These are phyloP conservation scores for Pseudonitzschia multistriata DNA, from an alignment of 108 stramenopile species.

Conservation along the genomic window DNA sequence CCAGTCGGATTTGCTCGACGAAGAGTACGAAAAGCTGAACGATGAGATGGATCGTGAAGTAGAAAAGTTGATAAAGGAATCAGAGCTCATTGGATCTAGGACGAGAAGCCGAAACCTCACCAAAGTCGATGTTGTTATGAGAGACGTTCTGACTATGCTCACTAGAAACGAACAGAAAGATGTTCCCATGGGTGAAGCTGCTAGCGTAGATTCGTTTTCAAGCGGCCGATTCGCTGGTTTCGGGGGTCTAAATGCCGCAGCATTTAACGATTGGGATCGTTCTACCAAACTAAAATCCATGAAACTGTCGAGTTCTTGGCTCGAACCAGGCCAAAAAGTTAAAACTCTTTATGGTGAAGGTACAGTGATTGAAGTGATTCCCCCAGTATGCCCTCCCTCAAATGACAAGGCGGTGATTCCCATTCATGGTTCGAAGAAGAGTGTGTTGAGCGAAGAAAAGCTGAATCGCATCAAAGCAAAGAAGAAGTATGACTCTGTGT, in stretches of 20 bases:
- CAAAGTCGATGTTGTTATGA: conserved; percentile 54
- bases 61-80: conserved; percentile 58
- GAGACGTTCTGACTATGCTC: conserved; percentile 63
- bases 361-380: conserved; percentile 44
- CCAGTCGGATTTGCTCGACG: conserved; percentile 49
- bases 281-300: conserved; percentile 22
- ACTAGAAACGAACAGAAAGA: conserved; percentile 43
- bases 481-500: conserved; percentile 12
- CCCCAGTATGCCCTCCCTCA: conserved; percentile 16
- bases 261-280: conserved; percentile 42
- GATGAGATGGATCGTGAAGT: conserved; percentile 45
- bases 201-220: background rate
- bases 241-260: conserved; percentile 47
- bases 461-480: background rate
- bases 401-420: background rate
- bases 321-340: conserved; percentile 73
- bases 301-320: conserved; percentile 63
- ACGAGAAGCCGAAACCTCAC: conserved; percentile 52
- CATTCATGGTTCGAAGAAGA: background rate
- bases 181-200: conserved; percentile 1
- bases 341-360: conserved; percentile 71
- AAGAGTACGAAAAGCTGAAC: conserved; percentile 53
- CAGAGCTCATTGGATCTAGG: conserved; percentile 49
- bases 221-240: conserved; percentile 32
- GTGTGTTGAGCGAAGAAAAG: background rate